phyloP scores from a whole-genome alignment of 129 eudicot genomes.

The Heracleum sosnowskyi region DNA sequence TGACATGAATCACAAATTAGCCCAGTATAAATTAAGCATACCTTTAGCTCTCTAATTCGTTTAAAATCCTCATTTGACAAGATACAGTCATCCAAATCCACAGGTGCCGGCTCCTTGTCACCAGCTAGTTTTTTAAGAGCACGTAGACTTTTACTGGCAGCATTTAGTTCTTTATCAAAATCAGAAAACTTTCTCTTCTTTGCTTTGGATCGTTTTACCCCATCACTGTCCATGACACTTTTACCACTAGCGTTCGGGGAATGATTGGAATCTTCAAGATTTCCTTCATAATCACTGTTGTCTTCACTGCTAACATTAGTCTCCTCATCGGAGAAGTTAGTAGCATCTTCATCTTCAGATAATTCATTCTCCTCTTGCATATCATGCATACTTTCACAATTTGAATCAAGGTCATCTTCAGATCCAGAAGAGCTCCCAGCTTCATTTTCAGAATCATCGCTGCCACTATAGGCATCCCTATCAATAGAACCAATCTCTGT shows the following conservation, averaged over 20 bases:
- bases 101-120: constrained; percentile 22
- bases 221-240: neutral
- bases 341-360: constrained; percentile 32
- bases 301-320: constrained; percentile 13
- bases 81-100: constrained; percentile 47
- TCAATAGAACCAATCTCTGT: constrained; percentile 24
- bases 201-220: constrained; percentile 22
- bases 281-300: constrained; percentile 22
- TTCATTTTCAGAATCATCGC: constrained; percentile 30
- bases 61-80: constrained; percentile 88
- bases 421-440: constrained; percentile 20
- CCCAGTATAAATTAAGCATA: constrained; percentile 11
- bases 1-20: neutral
- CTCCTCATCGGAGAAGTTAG: constrained; percentile 8
- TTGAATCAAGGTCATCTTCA: constrained; percentile 18
- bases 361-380: constrained; percentile 30
- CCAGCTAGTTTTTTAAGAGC: constrained; percentile 80
- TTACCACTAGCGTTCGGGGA: constrained; percentile 2
- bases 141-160: constrained; percentile 73
- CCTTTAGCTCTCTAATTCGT: constrained; percentile 72
- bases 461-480: constrained; percentile 32
- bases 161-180: constrained; percentile 54
- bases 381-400: constrained; percentile 22
- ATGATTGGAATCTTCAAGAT: constrained; percentile 25
- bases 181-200: constrained; percentile 73